phyloP scores from a whole-genome alignment of 768 basidiomycete genomes.

The Termitomyces sp. region DNA sequence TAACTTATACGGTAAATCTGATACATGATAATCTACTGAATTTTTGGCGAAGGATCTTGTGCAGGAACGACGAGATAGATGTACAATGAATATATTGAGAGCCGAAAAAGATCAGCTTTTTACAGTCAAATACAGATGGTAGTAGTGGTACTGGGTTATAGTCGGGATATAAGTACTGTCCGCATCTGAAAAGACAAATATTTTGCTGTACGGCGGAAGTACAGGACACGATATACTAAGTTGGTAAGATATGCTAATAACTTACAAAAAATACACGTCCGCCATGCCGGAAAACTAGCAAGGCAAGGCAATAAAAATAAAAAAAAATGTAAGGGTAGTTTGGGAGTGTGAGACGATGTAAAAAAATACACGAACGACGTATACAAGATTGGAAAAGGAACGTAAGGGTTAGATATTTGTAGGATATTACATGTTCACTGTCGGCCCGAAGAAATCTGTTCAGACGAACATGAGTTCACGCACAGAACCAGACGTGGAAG shows the following conservation, averaged over 20 bases:
- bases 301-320: conserved; percentile 1
- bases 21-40: too few relatives aligned
- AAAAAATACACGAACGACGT: not conserved
- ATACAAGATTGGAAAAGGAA: not conserved
- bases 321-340: not conserved
- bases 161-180: conserved; percentile 2
- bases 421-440: not conserved
- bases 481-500: not conserved
- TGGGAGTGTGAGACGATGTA: not conserved
- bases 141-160: conserved; percentile 1
- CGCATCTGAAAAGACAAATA: not conserved
- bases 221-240: not conserved
- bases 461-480: not conserved
- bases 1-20: not conserved
- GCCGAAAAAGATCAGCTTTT: not conserved
- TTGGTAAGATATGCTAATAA: not conserved
- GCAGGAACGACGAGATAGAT: not conserved
- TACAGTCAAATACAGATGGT: not conserved
- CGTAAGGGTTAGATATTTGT: not conserved
- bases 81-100: not conserved
- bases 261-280: not conserved
- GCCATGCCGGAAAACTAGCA: not conserved
- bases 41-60: not conserved
- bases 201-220: conserved; percentile 3
- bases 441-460: not conserved